These are phyloP conservation scores for Coffea canephora DNA, from an alignment of 257 asterid species.

Conservation along the genomic window DNA sequence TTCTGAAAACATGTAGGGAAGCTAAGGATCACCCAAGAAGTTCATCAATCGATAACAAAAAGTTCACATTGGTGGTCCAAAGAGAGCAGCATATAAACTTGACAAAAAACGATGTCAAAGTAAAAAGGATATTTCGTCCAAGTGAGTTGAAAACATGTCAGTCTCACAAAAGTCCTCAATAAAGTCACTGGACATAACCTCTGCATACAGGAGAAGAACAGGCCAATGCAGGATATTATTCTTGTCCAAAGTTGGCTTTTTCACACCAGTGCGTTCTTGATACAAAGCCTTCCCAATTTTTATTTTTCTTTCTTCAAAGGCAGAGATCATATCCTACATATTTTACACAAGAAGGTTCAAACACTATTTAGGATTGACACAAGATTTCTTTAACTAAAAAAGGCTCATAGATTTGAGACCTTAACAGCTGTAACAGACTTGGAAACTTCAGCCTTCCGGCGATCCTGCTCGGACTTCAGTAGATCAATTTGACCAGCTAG, in stretches of 20 bases:
- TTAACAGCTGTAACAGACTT: slow-evolving; percentile 61
- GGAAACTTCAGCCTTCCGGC: slow-evolving; percentile 52
- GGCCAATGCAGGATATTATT: slow-evolving; percentile 92
- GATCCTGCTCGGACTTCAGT: slow-evolving; percentile 45
- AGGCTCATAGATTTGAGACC: slow-evolving; percentile 39
- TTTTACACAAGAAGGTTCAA: slow-evolving; percentile 26
- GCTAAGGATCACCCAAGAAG: slow-evolving; percentile 50
- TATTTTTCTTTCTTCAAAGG: slow-evolving; percentile 63
- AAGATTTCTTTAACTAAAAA: slow-evolving; percentile 13
- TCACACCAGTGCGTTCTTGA: slow-evolving; percentile 81
- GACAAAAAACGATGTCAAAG: slow-evolving; percentile 1
- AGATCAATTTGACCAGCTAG: slow-evolving; percentile 58
- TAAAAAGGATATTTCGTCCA: slow-evolving; percentile 85
- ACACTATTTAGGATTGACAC: neutral
- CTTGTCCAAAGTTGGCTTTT: slow-evolving; percentile 67
- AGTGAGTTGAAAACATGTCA: slow-evolving; percentile 70
- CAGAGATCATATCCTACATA: slow-evolving; percentile 62
- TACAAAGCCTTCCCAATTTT: slow-evolving; percentile 78
- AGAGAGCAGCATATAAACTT: neutral
- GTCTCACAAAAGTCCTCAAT: slow-evolving; percentile 93
- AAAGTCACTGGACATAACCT: slow-evolving; percentile 89
- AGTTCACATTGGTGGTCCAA: neutral
- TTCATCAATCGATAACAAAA: slow-evolving; percentile 18
- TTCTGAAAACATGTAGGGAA: slow-evolving; percentile 79
- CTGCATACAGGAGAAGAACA: slow-evolving; percentile 76